These are phyloP conservation scores for Salix udensis DNA, from an alignment of 345 rosid species.

Conservation along the genomic window DNA sequence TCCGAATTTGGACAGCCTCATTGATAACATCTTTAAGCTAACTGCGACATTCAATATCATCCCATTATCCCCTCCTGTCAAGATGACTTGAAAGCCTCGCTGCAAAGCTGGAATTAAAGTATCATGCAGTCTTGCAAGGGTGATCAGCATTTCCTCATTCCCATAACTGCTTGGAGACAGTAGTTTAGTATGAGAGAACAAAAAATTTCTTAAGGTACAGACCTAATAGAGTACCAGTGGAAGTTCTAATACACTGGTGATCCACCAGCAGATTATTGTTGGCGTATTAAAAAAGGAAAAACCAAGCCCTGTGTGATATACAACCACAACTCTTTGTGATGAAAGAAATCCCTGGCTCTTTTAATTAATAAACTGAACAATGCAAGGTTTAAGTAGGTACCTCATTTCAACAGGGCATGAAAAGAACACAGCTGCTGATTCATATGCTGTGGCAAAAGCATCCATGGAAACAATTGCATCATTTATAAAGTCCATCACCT, in stretches of 20 bases:
- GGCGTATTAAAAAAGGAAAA: neutral
- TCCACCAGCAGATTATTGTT: neutral
- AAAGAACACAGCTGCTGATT: constrained; percentile 62
- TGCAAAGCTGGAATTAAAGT: constrained; percentile 73
- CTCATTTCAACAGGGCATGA: constrained; percentile 70
- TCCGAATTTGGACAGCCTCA: constrained; percentile 61
- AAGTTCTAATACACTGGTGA: neutral
- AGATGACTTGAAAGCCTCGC: constrained; percentile 50
- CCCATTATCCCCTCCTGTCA: constrained; percentile 43
- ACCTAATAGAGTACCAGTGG: neutral
- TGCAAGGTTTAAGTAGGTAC: constrained; percentile 32
- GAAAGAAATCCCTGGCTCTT: neutral
- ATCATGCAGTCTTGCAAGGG: constrained; percentile 74
- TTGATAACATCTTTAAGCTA: constrained; percentile 69
- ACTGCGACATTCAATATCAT: constrained; percentile 41
- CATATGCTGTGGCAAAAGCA: constrained; percentile 63
- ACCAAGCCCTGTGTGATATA: neutral
- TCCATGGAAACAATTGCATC: constrained; percentile 91
- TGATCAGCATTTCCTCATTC: constrained; percentile 64
- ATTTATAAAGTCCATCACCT: constrained; percentile 98
- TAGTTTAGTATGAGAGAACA: constrained; percentile 17
- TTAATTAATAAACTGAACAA: constrained; percentile 4
- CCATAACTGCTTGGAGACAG: constrained; percentile 57
- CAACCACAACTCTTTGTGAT: neutral
- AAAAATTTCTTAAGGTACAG: neutral